phyloP scores from a whole-genome alignment of 1,139 yeast genomes.

The Blastobotrys malaysiensis region DNA sequence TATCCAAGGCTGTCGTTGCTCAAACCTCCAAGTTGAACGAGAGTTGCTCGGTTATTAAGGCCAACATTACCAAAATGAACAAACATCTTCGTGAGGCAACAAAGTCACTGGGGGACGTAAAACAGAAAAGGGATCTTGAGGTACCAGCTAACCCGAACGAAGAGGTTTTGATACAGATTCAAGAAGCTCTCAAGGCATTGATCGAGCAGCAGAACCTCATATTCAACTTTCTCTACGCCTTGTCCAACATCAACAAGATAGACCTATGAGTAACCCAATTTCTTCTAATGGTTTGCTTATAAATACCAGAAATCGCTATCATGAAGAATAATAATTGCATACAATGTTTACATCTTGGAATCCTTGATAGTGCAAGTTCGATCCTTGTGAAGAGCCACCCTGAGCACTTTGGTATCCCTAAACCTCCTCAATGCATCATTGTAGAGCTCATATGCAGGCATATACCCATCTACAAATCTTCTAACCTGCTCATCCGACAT shows the following conservation, averaged over 20 bases:
- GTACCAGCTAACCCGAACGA: background rate
- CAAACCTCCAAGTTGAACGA: background rate
- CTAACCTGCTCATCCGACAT: constrained; percentile 71
- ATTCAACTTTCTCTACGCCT: background rate
- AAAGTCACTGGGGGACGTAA: background rate
- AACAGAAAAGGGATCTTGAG: background rate
- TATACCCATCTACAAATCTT: constrained; percentile 70
- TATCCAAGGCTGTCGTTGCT: background rate
- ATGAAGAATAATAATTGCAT: no score
- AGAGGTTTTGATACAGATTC: background rate
- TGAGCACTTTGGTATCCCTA: background rate
- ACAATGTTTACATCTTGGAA: background rate
- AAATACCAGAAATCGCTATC: no score
- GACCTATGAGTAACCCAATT: no score
- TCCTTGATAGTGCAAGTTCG: background rate
- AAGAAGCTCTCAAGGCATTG: background rate
- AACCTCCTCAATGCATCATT: constrained; percentile 39
- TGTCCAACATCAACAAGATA: background rate
- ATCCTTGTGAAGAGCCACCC: background rate
- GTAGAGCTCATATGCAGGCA: constrained; percentile 78
- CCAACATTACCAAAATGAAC: background rate
- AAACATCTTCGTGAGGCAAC: background rate
- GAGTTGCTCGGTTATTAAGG: background rate
- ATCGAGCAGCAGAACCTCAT: background rate
- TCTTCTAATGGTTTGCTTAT: no score